Evolutionary conservation across 768 basidiomycete species (phyloP), one percentile per base, ranked within the genome.

Genomic region (Naganishia antarctica): DNA sequence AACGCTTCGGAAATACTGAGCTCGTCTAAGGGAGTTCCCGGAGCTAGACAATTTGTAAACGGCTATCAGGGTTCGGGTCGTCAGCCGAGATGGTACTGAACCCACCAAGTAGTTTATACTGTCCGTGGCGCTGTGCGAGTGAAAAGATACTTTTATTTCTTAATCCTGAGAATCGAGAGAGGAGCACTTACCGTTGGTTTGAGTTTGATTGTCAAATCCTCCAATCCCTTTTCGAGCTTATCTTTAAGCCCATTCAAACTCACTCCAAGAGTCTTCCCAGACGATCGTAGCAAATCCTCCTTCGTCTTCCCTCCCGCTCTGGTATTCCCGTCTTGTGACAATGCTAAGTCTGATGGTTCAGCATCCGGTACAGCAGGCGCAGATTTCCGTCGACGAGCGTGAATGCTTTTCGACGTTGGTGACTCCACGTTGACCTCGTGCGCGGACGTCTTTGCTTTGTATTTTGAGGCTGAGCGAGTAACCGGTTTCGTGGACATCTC

Each of bases 11-110:
- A 47, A 7, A 64, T 13, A 71, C 70, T 71, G 48, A 74, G 70
- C 41, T 76, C 72, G 51, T 76, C 61, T 51, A 75, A 73, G 0
- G 76, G 76, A 16, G 73, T 77, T 25, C 76, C 76, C 7, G 76
- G 76, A 47, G 76, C 76, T 71, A 51, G n/a, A 28, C 44, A 46
- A 44, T 41, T 18, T n/a, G 23, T 16, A 25, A 26, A 18, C 31
- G 21, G 15, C 23, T 4, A 28, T 58, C n/a, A 47, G 34, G 6
- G 18, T 15, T 25, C 43, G 21, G 29, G 18, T 23, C 43, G 32
- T 41, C 3, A 21, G 34, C 8, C 40, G 32, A 2, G n/a, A n/a
- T 26, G 9, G 9, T 28, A 7, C 32, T 23, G 4, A 34, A n/a
- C 44, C 3, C n/a, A 59, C 43, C 40, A 9, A 57, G 8, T 16